Base-by-base conservation (phyloP, 345 rosid species). In the Nephelium lappaceum region DNA sequence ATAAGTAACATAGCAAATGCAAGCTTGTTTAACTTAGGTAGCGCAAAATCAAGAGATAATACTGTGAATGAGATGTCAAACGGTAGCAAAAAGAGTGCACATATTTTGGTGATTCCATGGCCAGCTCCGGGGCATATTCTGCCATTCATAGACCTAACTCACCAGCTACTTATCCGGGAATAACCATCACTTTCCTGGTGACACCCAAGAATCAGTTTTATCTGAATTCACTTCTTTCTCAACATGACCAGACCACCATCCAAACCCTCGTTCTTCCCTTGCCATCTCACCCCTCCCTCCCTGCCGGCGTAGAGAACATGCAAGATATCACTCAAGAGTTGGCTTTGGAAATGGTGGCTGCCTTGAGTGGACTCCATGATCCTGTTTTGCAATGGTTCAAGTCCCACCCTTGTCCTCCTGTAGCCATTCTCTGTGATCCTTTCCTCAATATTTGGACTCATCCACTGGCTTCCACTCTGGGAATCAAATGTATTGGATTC, bases 81-180 rank as follows among this genome's bases (percentile, higher is more conserved):
- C 38, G 36, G 18, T 4, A 16, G 43, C 18, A 55, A 18, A 11
- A 14, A 53, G 0, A 21, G 15, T 27, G 58, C 76, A 1, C 79
- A 75, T 64, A 43, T 80, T 8, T 36, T 80, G 3, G 71, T 75
- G 31, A 61, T 80, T 9, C 83, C 83, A 19, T 80, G n/a, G 63
- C 83, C 79, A 61, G 79, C 74, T 8, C 61, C 68, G 16, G 83
- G 83, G 19, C 83, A 80, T 72, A 27, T 80, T 8, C 27, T 80
- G 15, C 79, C 83, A 2, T 19, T 23, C 27, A 12, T 80, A 2
- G 79, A 80, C 55, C 70, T 80, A 2, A 39, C 71, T 16, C 75
- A 76, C 71, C 79, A 80, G 51, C 83, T 80, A 8, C 71, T 66
- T 71, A 3, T 36, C 55, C 76, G 76, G 65, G 75, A 61, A 11